Percentiles rank a stretch among this genome's conserved stretches.
phyloP scores from a whole-genome alignment of 306 rosid genomes.

The Gleditsia sinensis region DNA sequence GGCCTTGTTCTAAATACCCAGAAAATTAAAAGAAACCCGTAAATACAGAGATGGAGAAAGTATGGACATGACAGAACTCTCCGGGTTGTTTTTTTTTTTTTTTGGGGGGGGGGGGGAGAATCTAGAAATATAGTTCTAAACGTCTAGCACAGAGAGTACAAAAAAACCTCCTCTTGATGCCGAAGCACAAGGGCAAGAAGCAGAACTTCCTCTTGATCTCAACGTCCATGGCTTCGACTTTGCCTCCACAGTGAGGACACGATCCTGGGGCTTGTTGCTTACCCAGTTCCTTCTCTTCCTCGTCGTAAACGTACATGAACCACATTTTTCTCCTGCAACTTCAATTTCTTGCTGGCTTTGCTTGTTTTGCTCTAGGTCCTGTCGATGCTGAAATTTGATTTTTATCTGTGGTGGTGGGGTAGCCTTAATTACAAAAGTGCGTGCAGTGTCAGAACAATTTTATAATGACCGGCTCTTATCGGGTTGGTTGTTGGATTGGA shows the following conservation, averaged over 20 bases:
- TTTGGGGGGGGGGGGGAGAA: too few relatives aligned
- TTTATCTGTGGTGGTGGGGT: too few relatives aligned
- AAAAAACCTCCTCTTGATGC: constrained; percentile 76
- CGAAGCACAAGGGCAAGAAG: constrained; percentile 74
- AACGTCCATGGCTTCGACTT: constrained; percentile 77
- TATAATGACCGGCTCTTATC: too few relatives aligned
- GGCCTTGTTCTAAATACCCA: neutral
- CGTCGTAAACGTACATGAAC: constrained; percentile 63
- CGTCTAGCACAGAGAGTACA: constrained; percentile 79
- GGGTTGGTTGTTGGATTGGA: too few relatives aligned
- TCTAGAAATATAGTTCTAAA: constrained; percentile 56
- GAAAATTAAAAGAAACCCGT: neutral
- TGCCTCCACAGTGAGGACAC: constrained; percentile 85
- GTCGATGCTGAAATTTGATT: neutral
- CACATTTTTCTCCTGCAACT: constrained; percentile 60
- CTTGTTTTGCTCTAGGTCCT: too few relatives aligned
- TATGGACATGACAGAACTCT: too few relatives aligned
- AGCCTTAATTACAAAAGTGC: too few relatives aligned
- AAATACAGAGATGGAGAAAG: neutral
- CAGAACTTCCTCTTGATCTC: constrained; percentile 68
- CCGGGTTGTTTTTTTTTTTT: too few relatives aligned
- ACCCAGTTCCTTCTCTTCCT: constrained; percentile 69
- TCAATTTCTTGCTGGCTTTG: neutral
- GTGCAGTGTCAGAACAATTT: too few relatives aligned
- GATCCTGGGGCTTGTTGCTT: constrained; percentile 81